Base-by-base conservation (phyloP, 2,329 filamentous ascomycete genomes). In the Hypomyces perniciosus region DNA sequence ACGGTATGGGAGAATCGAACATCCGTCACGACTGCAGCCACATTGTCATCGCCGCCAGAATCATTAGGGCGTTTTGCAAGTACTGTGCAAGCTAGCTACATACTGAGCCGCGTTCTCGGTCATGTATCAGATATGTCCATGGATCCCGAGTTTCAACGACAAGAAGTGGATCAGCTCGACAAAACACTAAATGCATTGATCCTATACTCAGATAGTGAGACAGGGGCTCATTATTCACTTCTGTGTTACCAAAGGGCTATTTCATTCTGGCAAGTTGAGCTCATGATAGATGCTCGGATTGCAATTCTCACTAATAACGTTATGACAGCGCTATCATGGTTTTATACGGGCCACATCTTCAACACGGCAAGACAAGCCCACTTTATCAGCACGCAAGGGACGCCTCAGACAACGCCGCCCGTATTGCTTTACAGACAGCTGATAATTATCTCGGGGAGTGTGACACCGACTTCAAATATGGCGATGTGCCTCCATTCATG, bases 41-140 rank as follows among this genome's bases (percentile, higher is more conserved):
- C 46, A 28, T 28, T 48, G 10, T 48, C 38, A 42, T 48, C 46
- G n/a, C 46, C 46, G 28, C 41, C 41, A n/a, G 28, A 9, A 41
- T 40, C 38, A 30, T 40, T 48, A 27, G 46, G 46, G 8, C 46
- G 46, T 20, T 48, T 42, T 37, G 38, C 46, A 33, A 41, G 37
- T n/a, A 43, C 42, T 31, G 10, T 48, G 8, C 46, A 48, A 48
- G 46, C 46, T n/a, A 48, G 46, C 13, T 48, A 30, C 46, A 13
- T 48, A 13, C 28, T 48, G 28, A 48, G 46, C 38, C 38, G 40
- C 40, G 46, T 48, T 37, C 42, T 41, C 29, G 37, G 37, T 27
- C 46, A 48, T 34, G n/a, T 48, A 6, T 48, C 46, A 26, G 26
- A 33, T 41, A 42, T 37, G 13, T 43, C 35, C 27, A 30, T 35